Conservation (phyloP, 768 basidiomycete genomes). For the Boletus tomentosulus region DNA sequence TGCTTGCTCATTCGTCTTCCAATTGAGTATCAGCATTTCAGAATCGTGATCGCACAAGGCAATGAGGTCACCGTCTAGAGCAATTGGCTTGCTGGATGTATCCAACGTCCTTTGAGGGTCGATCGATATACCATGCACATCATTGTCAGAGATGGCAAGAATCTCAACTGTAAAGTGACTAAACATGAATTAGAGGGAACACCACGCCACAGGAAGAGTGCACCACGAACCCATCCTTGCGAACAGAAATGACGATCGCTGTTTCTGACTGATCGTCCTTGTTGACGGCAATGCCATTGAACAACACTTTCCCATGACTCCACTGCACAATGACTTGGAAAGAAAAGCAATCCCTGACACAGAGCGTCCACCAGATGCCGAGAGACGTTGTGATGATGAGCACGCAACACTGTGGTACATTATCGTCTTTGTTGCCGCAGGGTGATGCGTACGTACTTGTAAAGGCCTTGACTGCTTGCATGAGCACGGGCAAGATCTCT, state of each 20-base stretch:
- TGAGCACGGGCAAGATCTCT: too few relatives aligned
- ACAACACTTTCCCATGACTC: conserved; percentile 50
- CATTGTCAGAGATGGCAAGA: conserved; percentile 18
- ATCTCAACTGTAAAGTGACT: conserved; percentile 26
- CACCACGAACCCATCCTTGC: conserved; percentile 42
- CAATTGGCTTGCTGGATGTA: conserved; percentile 40
- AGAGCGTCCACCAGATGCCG: conserved; percentile 58
- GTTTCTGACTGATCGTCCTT: conserved; percentile 40
- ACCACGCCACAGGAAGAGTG: conserved; percentile 5
- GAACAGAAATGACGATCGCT: conserved; percentile 47
- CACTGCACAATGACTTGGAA: conserved; percentile 42
- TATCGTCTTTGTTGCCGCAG: too few relatives aligned
- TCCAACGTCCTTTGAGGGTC: too few relatives aligned
- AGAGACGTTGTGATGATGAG: conserved; percentile 54
- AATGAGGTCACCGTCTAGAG: too few relatives aligned
- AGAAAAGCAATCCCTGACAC: conserved; percentile 45
- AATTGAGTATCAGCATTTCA: conserved; percentile 51
- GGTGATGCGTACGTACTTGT: too few relatives aligned
- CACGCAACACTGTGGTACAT: too few relatives aligned
- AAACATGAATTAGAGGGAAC: conserved; percentile 11
- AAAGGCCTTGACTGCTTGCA: too few relatives aligned
- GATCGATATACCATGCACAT: conserved; percentile 21
- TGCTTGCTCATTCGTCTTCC: conserved; percentile 46
- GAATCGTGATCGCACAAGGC: conserved; percentile 51
- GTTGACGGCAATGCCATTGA: conserved; percentile 52